Base-by-base conservation (phyloP, 2,329 filamentous ascomycete species). In the Chrysoporthe austroafricana region DNA sequence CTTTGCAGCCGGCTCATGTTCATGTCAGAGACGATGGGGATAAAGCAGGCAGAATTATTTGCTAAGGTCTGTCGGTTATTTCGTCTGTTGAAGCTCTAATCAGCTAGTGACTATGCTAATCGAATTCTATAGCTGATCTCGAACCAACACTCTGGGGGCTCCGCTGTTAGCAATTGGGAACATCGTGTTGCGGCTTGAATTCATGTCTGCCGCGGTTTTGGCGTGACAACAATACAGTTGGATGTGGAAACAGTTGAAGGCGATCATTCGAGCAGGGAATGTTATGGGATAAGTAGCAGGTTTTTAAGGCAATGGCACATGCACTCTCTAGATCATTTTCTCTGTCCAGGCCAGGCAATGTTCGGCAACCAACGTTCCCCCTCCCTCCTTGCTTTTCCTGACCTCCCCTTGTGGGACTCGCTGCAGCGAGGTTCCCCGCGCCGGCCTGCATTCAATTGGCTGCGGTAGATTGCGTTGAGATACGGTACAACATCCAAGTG, bases 1-100 rank as follows among this genome's bases (percentile, higher is more conserved):
- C 62, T 74, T 4, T 71, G 72, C 5, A 63, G 71, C 21, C 66
- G 72, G 7, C 67, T 74, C 21, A 61, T 60, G 32, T 59, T 58
- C 6, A 73, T 74, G 65, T 69, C 69, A 0, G 72, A 73, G 14
- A 69, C 66, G 3, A 73, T 73, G 71, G 73, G 73, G 0, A 73
- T 74, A 42, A 71, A 70, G 11, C 72, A 73, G 50, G 73, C 73
- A 1, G 72, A 73, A 14, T 66, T 70, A n/a, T 72, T 74, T 50
- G 71, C 73, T 4, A 72, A 69, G 66, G 72, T 71, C 13, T 66
- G 72, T 71, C 13, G 57, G 50, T 13, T 5, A 14, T 39, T 21
- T n/a, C 13, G 7, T 48, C 2, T 18, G 3, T 43, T 26, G 39
- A 43, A 3, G 2, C 18, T 21, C 16, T 58, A 8, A 32, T 14